Evolutionary conservation across 768 basidiomycete species (phyloP).

Genomic region (Cytidiella melzeri): DNA sequence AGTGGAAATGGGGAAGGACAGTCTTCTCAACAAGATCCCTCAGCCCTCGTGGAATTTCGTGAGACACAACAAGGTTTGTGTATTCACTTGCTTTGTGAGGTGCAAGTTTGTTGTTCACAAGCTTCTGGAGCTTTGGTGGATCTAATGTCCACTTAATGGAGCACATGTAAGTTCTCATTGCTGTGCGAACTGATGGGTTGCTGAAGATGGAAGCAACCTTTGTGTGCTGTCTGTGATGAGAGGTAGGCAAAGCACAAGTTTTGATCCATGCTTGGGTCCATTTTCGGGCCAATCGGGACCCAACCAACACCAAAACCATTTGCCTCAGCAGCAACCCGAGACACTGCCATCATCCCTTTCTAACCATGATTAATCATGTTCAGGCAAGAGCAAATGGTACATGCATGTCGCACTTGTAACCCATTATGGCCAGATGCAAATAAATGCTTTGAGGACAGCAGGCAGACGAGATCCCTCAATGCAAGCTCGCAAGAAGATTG

Average conservation of each 20-base stretch:
- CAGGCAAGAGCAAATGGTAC: conserved; percentile 15
- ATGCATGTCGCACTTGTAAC: conserved; percentile 19
- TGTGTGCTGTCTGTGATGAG: conserved; percentile 11
- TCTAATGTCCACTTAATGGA: conserved; percentile 16
- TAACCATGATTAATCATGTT: neutral
- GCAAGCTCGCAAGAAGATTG: neutral
- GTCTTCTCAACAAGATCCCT: conserved; percentile 12
- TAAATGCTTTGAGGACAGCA: neutral
- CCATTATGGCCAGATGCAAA: conserved; percentile 15
- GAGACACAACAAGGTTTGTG: neutral
- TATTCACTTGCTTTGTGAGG: conserved; percentile 11
- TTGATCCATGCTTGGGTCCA: conserved; percentile 14
- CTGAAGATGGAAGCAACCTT: conserved; percentile 14
- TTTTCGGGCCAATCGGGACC: conserved; percentile 12
- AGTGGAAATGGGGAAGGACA: conserved; percentile 11
- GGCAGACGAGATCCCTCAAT: neutral
- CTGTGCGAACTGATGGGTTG: conserved; percentile 11
- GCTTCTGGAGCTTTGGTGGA: conserved; percentile 10
- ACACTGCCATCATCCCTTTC: conserved; percentile 16
- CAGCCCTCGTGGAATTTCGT: conserved; percentile 17
- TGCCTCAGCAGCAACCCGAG: conserved; percentile 17
- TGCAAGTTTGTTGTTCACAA: conserved; percentile 12
- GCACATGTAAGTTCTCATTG: conserved; percentile 12
- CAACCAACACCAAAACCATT: conserved; percentile 2
- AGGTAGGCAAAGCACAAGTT: conserved; percentile 10